Conservation (phyloP, 2,329 filamentous ascomycete genomes). For the Knufia petricola region DNA sequence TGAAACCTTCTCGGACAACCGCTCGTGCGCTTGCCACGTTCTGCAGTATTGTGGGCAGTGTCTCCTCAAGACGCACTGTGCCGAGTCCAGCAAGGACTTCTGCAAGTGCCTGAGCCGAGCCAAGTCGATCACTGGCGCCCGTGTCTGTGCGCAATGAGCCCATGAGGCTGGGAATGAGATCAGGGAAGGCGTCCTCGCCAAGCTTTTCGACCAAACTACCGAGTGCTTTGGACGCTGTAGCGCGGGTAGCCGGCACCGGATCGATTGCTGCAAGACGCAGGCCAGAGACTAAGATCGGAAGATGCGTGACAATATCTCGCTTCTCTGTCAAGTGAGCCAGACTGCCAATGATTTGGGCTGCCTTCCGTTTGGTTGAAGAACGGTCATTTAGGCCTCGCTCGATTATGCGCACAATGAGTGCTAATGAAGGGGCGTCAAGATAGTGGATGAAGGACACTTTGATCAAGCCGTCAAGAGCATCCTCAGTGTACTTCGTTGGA, state of each 20-base stretch:
- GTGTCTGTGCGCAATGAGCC: slow-evolving; percentile 94
- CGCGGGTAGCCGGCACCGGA: slow-evolving; percentile 89
- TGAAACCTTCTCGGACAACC: slow-evolving; percentile 91
- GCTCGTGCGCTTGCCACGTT: slow-evolving; percentile 88
- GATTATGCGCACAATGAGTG: slow-evolving; percentile 86
- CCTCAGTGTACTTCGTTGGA: slow-evolving; percentile 92
- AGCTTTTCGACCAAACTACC: slow-evolving; percentile 97
- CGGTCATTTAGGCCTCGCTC: slow-evolving; percentile 85
- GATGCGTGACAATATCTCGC: slow-evolving; percentile 81
- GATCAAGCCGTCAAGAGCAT: slow-evolving; percentile 85
- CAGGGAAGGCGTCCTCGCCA: slow-evolving; percentile 89
- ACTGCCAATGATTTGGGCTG: slow-evolving; percentile 94
- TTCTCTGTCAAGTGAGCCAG: slow-evolving; percentile 93
- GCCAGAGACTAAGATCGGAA: slow-evolving; percentile 85
- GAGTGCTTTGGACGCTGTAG: slow-evolving; percentile 88
- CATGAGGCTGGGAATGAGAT: slow-evolving; percentile 97
- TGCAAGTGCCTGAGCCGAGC: slow-evolving; percentile 89
- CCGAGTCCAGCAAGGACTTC: slow-evolving; percentile 94
- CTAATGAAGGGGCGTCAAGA: slow-evolving; percentile 90
- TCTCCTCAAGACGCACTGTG: slow-evolving; percentile 87
- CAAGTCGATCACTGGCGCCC: slow-evolving; percentile 87
- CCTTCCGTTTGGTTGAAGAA: slow-evolving; percentile 91
- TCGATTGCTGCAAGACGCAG: slow-evolving; percentile 84
- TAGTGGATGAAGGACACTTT: slow-evolving; percentile 99
- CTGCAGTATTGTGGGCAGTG: slow-evolving; percentile 86